These are phyloP conservation scores for Cryptomeria japonica DNA, from an alignment of 75 land plant species.

Conservation along the genomic window DNA sequence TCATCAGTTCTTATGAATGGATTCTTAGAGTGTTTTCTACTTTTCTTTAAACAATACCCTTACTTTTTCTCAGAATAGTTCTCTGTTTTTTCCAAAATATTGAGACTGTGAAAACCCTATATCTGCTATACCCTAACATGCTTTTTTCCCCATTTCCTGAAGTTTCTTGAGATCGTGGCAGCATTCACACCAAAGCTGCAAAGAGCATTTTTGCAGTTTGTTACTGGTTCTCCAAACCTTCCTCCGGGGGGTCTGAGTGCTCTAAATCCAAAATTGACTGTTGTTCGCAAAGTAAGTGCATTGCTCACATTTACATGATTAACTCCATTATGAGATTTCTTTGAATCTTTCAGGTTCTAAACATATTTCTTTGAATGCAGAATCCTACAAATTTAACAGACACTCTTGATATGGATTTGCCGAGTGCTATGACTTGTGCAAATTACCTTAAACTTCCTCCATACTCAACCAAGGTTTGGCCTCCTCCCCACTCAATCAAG, in stretches of 20 bases:
- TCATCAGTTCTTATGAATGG: not conserved
- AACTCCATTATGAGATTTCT: not conserved
- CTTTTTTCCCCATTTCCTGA: not conserved
- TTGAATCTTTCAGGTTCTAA: not conserved
- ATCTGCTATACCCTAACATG: not conserved
- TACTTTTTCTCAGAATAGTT: too few species aligned
- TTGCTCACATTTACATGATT: not conserved
- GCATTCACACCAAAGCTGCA: conserved; percentile 20
- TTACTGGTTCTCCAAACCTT: conserved; percentile 79
- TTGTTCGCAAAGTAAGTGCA: conserved; percentile 66
- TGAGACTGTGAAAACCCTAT: too few species aligned
- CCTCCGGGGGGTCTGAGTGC: conserved; percentile 79
- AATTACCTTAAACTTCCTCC: conserved; percentile 88
- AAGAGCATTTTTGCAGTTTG: conserved; percentile 75
- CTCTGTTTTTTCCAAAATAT: too few species aligned
- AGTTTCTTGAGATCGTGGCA: conserved; percentile 70
- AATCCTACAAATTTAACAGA: conserved; percentile 6
- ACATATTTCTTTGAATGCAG: not conserved
- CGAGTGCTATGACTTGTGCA: conserved; percentile 91
- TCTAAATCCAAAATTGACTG: conserved; percentile 65
- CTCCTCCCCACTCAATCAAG: too few species aligned
- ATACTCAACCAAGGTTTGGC: conserved; percentile 69
- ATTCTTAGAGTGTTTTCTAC: not conserved
- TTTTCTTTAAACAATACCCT: too few species aligned
- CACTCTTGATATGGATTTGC: conserved; percentile 63